Conservation (phyloP, 1,284 basidiomycete species). For the Rhodotorula mucilaginosa region DNA sequence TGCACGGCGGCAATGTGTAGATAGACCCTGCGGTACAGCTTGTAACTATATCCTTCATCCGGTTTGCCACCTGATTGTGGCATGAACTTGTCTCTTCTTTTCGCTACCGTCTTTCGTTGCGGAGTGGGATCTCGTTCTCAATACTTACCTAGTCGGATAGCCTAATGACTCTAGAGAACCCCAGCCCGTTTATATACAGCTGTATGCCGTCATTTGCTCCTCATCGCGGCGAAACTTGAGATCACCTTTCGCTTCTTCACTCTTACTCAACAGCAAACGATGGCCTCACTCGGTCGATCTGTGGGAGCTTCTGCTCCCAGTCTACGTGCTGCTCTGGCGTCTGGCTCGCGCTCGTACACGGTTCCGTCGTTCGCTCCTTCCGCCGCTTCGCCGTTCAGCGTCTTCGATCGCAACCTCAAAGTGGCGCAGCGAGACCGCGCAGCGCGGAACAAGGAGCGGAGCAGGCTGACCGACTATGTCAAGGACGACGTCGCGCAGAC, state of each 20-base stretch:
- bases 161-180: no score
- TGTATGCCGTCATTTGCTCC: no score
- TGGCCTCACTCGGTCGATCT: neutral
- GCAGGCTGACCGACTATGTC: conserved; percentile 84
- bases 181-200: no score
- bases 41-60: no score
- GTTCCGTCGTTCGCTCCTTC: conserved; percentile 30
- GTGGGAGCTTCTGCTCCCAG: neutral
- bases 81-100: neutral
- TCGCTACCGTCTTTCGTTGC: no score
- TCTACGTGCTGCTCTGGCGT: neutral
- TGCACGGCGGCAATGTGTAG: neutral
- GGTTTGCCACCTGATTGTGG: no score
- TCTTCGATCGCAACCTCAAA: conserved; percentile 89
- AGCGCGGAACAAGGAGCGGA: conserved; percentile 60
- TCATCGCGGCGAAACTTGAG: no score
- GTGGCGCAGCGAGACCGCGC: conserved; percentile 75
- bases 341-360: conserved; percentile 13
- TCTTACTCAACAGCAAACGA: neutral
- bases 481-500: conserved; percentile 85
- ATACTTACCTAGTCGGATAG: no score
- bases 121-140: no score
- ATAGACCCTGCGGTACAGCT: neutral
- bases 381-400: conserved; percentile 45
- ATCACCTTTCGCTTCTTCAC: neutral